These are phyloP conservation scores for Lanmaoa pseudosensibilis DNA, from an alignment of 768 basidiomycete species.

Conservation along the genomic window DNA sequence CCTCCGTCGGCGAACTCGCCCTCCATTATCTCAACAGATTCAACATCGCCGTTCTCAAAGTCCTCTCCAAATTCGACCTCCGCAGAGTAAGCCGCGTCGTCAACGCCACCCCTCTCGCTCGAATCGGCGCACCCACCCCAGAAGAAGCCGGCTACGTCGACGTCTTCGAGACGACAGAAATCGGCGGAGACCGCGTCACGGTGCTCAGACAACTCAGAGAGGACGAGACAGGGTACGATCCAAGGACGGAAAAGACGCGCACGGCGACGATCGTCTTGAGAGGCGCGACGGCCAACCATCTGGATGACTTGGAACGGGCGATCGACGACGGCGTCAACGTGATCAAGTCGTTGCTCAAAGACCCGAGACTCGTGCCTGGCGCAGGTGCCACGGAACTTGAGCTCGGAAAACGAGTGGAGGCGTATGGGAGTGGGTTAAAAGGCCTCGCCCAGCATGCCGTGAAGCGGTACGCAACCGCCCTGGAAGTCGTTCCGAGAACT, in stretches of 20 bases:
- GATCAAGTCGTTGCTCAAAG: constrained; percentile 89
- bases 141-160: constrained; percentile 96
- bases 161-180: constrained; percentile 92
- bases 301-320: constrained; percentile 96
- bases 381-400: constrained; percentile 95
- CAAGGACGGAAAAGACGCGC: constrained; percentile 66
- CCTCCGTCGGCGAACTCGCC: constrained; percentile 91
- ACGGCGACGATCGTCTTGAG: constrained; percentile 95
- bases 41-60: constrained; percentile 93
- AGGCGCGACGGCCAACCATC: constrained; percentile 89
- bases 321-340: constrained; percentile 97
- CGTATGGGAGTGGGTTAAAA: constrained; percentile 83
- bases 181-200: constrained; percentile 97
- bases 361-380: constrained; percentile 86
- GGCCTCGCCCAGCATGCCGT: constrained; percentile 94
- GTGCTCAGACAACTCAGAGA: constrained; percentile 81
- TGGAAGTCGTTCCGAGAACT: constrained; percentile 91
- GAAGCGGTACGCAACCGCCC: constrained; percentile 81
- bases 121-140: constrained; percentile 91
- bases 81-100: constrained; percentile 93
- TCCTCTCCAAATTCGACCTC: constrained; percentile 97
- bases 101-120: constrained; percentile 93
- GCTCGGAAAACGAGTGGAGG: constrained; percentile 80
- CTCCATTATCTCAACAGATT: constrained; percentile 95
- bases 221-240: constrained; percentile 65